Evolutionary conservation across 306 rosid species (phyloP).

Genomic region (Castanospermum australe): DNA sequence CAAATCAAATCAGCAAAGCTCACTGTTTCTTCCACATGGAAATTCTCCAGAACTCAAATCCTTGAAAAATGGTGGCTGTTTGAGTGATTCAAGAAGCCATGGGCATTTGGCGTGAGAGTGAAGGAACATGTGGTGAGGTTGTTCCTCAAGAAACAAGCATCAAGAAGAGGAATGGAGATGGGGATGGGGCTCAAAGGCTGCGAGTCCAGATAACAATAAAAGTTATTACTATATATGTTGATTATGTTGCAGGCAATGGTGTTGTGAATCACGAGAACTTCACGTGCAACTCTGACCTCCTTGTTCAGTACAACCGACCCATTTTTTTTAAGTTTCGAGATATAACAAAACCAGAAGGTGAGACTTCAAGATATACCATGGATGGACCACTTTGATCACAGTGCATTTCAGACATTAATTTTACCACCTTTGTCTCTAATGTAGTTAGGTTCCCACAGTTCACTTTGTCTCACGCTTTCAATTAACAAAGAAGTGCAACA

Average conservation of each 20-base stretch:
- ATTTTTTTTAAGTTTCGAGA: neutral
- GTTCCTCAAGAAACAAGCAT: conserved; percentile 38
- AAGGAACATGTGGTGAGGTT: conserved; percentile 40
- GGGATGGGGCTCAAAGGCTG: neutral
- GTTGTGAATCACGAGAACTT: conserved; percentile 82
- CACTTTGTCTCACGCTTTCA: conserved; percentile 18
- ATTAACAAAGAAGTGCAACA: neutral
- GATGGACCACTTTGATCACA: conserved; percentile 49
- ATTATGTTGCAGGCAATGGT: conserved; percentile 66
- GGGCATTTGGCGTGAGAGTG: conserved; percentile 25
- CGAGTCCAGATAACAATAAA: neutral
- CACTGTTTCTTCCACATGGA: conserved; percentile 32
- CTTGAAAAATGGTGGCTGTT: neutral
- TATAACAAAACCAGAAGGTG: conserved; percentile 27
- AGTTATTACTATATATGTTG: conserved; percentile 23
- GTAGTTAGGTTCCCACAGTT: conserved; percentile 38
- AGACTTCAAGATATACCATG: conserved; percentile 32
- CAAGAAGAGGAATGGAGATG: conserved; percentile 36
- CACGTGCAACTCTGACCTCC: conserved; percentile 90
- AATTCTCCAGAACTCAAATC: neutral
- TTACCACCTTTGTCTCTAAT: conserved; percentile 31
- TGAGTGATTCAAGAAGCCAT: neutral
- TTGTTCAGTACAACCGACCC: conserved; percentile 51
- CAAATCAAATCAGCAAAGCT: conserved; percentile 9
- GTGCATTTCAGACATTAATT: conserved; percentile 39